Base-by-base conservation (phyloP, 495 filamentous ascomycete genomes). In the Talaromyces thailandensis region DNA sequence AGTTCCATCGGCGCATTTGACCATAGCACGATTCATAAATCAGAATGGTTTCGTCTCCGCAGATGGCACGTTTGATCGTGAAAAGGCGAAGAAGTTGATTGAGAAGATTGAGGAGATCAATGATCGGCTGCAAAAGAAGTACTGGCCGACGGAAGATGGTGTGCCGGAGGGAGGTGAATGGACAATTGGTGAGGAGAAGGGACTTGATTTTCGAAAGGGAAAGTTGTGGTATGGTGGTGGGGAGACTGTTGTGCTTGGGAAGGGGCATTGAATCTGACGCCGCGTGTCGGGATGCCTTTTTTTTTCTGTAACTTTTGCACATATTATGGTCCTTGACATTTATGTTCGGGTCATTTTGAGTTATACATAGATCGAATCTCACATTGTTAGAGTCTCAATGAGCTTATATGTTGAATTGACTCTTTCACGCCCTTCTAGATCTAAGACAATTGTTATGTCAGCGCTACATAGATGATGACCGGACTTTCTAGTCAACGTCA, bases 1-100 rank as follows among this genome's bases (percentile, higher is more conserved):
- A 1, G 89, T 95, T 8, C 92, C 91, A 3, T 91, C 88, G 45
- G 88, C 90, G 6, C 93, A 98, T 76, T 79, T 97, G 64, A 96
- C 93, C 0, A 81, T 97, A 64, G 92, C 81, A 2, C 81, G 93
- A 3, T 96, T 92, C 68, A 79, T 95, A 40, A 80, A 78, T 7
- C 79, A 85, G 32, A 67, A 70, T 31, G 83, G 79, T 50, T 75
- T 76, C 21, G 24, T 24, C 8, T 6, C 24, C n/a, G n/a, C n/a
- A 6, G 63, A 67, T 18, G 67, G 70, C 68, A 25, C 60, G 62
- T 50, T 67, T 16, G 73, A 78, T 63, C 67, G 62, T 24, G 76
- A 75, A 56, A 82, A 80, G 66, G 81, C 89, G 53, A 65, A 73
- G 68, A 66, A 61, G 21, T 85, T 92, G 74, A 75, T 96, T 23